Evolutionary conservation across 345 rosid species (phyloP).

Genomic region (Hibiscus tridactylites): DNA sequence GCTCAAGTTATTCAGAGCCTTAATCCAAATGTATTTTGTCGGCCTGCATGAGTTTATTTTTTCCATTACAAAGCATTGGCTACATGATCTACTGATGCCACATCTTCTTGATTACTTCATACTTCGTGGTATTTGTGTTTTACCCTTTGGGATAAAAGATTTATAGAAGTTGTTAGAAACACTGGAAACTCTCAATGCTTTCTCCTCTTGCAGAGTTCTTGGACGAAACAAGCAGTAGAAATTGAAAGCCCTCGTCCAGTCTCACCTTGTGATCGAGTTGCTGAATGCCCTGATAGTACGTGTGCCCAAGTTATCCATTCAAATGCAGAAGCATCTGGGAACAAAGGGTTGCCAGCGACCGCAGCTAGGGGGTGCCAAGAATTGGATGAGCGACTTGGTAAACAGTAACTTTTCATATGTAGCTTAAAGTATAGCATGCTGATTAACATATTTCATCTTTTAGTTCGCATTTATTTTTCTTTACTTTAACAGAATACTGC

Average conservation of each 20-base stretch:
- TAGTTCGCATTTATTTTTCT: background rate
- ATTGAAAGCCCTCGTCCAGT: slow-evolving; percentile 28
- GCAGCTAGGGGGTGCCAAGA: slow-evolving; percentile 17
- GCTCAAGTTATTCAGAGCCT: background rate
- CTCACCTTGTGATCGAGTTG: slow-evolving; percentile 27
- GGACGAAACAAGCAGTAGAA: slow-evolving; percentile 44
- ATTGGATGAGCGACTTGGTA: slow-evolving; percentile 27
- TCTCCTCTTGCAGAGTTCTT: slow-evolving; percentile 37
- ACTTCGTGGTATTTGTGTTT: background rate
- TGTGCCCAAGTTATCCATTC: slow-evolving; percentile 53
- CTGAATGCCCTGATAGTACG: slow-evolving; percentile 45
- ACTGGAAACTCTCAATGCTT: background rate
- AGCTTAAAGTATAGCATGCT: background rate
- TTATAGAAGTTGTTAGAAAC: slow-evolving; percentile 1
- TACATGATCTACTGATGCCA: background rate
- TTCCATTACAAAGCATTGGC: background rate
- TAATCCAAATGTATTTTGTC: background rate
- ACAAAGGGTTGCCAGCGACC: slow-evolving; percentile 21
- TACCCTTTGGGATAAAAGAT: background rate
- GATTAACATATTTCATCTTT: background rate
- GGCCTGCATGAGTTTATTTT: background rate
- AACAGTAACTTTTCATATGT: background rate
- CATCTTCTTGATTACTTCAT: background rate
- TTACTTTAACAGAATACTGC: background rate
- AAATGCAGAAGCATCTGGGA: slow-evolving; percentile 29